Evolutionary conservation across 495 filamentous ascomycete genomes (phyloP).

Genomic region (Elasticomyces elasticus): DNA sequence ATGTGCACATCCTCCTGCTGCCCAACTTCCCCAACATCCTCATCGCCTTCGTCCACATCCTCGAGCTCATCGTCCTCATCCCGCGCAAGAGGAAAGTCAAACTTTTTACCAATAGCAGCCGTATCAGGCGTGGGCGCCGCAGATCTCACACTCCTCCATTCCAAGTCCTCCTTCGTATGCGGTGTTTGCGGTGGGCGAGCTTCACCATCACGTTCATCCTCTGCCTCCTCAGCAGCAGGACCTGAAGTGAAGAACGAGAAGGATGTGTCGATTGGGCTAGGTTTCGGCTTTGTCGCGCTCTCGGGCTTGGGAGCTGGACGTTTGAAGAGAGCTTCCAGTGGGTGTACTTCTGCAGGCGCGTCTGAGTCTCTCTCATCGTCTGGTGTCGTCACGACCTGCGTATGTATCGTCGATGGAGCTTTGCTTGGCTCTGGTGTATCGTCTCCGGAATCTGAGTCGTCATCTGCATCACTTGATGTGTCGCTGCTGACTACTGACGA

Average conservation of each 20-base stretch:
- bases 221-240: conserved; percentile 40
- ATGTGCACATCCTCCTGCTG: conserved; percentile 32
- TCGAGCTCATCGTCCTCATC: conserved; percentile 22
- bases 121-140: conserved; percentile 94
- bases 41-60: conserved; percentile 32
- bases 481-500: background rate
- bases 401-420: background rate
- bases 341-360: conserved; percentile 53
- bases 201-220: conserved; percentile 36
- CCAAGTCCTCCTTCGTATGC: conserved; percentile 66
- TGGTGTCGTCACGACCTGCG: too few species aligned
- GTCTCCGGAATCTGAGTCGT: background rate
- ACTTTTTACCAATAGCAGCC: conserved; percentile 52
- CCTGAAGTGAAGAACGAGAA: conserved; percentile 51
- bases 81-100: conserved; percentile 34
- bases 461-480: background rate
- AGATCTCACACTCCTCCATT: conserved; percentile 60
- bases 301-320: conserved; percentile 40
- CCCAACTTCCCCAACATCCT: conserved; percentile 27
- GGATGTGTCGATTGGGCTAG: conserved; percentile 39
- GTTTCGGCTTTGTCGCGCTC: conserved; percentile 30
- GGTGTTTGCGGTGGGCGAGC: conserved; percentile 61
- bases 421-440: background rate
- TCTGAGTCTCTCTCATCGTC: too few species aligned
- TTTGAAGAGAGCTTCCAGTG: conserved; percentile 85